phyloP scores from a whole-genome alignment of 2,329 filamentous ascomycete species.

The Cryphonectria naterciae region DNA sequence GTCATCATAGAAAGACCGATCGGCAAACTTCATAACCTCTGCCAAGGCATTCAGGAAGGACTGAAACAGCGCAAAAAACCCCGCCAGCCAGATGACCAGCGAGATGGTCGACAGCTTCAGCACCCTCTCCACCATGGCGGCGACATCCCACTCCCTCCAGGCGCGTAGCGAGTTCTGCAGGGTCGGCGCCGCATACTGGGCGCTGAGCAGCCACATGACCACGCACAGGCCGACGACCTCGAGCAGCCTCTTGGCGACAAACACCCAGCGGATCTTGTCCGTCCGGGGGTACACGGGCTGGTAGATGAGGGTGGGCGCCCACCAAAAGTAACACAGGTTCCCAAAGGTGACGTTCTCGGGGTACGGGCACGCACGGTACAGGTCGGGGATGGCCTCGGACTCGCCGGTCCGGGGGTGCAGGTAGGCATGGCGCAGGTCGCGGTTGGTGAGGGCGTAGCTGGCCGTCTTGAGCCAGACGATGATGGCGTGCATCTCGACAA shows the following conservation, averaged over 20 bases:
- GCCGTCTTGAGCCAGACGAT: slow-evolving; percentile 96
- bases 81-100: slow-evolving; percentile 93
- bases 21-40: slow-evolving; percentile 86
- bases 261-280: slow-evolving; percentile 79
- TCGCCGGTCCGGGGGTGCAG: slow-evolving; percentile 74
- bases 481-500: slow-evolving; percentile 88
- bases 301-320: slow-evolving; percentile 94
- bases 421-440: slow-evolving; percentile 89
- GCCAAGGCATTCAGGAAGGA: slow-evolving; percentile 88
- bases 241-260: slow-evolving; percentile 79
- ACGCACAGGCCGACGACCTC: slow-evolving; percentile 80
- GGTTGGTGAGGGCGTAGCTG: slow-evolving; percentile 95
- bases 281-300: slow-evolving; percentile 95
- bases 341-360: slow-evolving; percentile 85
- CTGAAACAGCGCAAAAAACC: slow-evolving; percentile 97
- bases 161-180: slow-evolving; percentile 88
- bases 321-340: slow-evolving; percentile 96
- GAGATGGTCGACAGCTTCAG: slow-evolving; percentile 97
- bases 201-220: slow-evolving; percentile 93
- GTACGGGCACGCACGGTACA: slow-evolving; percentile 85
- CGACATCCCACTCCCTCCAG: slow-evolving; percentile 77
- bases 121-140: slow-evolving; percentile 83
- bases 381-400: slow-evolving; percentile 72
- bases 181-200: slow-evolving; percentile 91
- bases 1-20: slow-evolving; percentile 92